Conservation (phyloP, 2,329 filamentous ascomycete species). For the Fusarium pininemorale region DNA sequence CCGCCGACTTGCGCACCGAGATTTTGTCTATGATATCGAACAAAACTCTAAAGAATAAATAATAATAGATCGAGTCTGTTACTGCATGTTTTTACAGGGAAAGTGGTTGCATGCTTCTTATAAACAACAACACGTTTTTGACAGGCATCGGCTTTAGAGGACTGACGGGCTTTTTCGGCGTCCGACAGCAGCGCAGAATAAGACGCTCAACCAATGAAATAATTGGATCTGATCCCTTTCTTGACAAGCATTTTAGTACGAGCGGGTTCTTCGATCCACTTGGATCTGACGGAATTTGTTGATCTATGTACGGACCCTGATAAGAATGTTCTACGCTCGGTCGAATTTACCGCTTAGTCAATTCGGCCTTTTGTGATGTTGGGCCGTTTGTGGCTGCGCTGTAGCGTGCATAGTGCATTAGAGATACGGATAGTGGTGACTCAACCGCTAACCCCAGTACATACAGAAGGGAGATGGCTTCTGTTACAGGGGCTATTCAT, state of each 20-base stretch:
- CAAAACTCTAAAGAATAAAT: not conserved
- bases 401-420: not conserved
- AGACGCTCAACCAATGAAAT: not conserved
- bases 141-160: not conserved
- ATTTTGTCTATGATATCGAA: not conserved
- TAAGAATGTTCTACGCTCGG: not conserved
- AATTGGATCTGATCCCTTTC: not conserved
- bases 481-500: not conserved
- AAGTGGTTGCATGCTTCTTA: not conserved
- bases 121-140: not conserved
- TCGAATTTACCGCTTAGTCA: slow-evolving; percentile 12
- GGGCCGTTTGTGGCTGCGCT: not conserved
- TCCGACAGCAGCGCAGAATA: not conserved
- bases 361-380: not conserved
- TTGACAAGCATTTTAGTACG: not conserved
- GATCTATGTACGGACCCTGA: not conserved
- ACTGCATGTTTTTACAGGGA: not conserved
- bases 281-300: not conserved
- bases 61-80: not conserved
- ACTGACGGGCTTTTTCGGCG: slow-evolving; percentile 4
- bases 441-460: not conserved
- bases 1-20: not conserved
- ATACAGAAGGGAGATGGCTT: not conserved
- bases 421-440: not conserved
- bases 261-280: not conserved